These are phyloP conservation scores for Jaminaea rosea DNA, from an alignment of 1,284 basidiomycete genomes.

Conservation along the genomic window DNA sequence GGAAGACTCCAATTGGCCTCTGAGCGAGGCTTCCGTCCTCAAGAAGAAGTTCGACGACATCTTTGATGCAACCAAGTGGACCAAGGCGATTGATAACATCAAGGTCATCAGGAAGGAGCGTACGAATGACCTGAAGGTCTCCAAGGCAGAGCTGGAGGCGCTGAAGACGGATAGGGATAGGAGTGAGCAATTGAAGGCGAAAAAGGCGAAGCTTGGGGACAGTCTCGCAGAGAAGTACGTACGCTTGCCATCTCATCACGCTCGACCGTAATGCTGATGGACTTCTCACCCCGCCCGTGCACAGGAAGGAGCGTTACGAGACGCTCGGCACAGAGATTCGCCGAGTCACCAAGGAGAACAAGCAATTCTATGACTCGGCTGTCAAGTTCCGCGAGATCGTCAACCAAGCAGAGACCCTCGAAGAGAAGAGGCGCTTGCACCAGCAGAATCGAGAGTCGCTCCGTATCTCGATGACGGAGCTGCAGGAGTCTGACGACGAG, in stretches of 20 bases:
- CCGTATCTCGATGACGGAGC: constrained; percentile 54
- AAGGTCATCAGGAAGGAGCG: constrained; percentile 71
- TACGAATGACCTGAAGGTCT: constrained; percentile 78
- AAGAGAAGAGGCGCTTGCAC: constrained; percentile 60
- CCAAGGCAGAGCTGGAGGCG: constrained; percentile 75
- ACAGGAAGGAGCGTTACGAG: no score
- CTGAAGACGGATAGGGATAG: constrained; percentile 76
- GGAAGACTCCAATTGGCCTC: constrained; percentile 97
- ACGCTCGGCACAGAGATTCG: constrained; percentile 32
- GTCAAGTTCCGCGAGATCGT: constrained; percentile 77
- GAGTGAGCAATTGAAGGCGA: constrained; percentile 56
- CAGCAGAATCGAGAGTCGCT: constrained; percentile 60
- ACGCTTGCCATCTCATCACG: no score
- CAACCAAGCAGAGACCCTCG: constrained; percentile 61
- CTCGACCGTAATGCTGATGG: no score
- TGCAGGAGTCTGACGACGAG: constrained; percentile 69
- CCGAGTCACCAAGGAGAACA: constrained; percentile 62
- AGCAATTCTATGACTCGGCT: constrained; percentile 71
- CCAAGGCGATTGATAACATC: constrained; percentile 91
- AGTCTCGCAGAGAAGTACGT: constrained; percentile 28
- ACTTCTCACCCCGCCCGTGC: no score
- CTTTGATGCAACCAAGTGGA: constrained; percentile 79
- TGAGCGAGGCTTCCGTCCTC: constrained; percentile 76
- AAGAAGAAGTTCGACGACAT: constrained; percentile 99
- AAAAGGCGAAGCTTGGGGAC: constrained; percentile 21